Evolutionary conservation across 2,329 filamentous ascomycete species (phyloP), one percentile per base, ranked within the genome.

Genomic region (Phaeosphaeriaceae sp.): DNA sequence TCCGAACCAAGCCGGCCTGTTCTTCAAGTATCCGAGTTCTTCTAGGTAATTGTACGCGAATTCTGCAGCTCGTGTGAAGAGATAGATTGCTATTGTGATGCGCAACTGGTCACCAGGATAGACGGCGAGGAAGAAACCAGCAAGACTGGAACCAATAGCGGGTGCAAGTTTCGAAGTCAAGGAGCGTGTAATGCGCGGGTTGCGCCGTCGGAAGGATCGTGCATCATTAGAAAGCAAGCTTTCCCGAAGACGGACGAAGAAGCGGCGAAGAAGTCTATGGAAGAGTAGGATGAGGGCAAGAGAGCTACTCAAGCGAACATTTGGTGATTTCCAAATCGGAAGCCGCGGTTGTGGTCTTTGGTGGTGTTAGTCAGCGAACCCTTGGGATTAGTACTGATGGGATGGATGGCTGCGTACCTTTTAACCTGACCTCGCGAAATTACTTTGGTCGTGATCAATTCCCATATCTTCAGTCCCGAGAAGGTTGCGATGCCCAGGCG

Each of bases 261-360:
- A 96, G 50, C 93, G 90, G 76, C 93, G 91, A 20, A 97, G 85
- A 1, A 96, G 80, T 23, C 94, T 86, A 72, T 99, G 94, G 53
- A 96, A 84, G 35, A 97, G 84, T 16, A 97, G 82, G 56, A 97
- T 91, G 2, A 89, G 83, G 13, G 92, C 92, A 12, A 97, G 81
- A 0, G 91, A 94, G 7, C 92, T 79, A 0, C 92, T 93, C 8
- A 96, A 80, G 46, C 92, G 84, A 42, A 94, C 78, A 18, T 89
- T 88, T 0, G 87, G 80, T 0, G 87, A 90, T 54, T 75, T 77
- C 58, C 77, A 72, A 13, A 80, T 52, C 1, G 79, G 67, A 15
- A 69, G 61, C 33, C 71, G 75, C 12, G 70, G 57, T 46, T 73
- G 71, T 9, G 66, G 70, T 52, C 74, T 77, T 20, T 12, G 32